Evolutionary conservation across 352 stramenopile genomes (phyloP), one percentile per base, ranked within the genome.

Genomic region (Phytophthora sp.): DNA sequence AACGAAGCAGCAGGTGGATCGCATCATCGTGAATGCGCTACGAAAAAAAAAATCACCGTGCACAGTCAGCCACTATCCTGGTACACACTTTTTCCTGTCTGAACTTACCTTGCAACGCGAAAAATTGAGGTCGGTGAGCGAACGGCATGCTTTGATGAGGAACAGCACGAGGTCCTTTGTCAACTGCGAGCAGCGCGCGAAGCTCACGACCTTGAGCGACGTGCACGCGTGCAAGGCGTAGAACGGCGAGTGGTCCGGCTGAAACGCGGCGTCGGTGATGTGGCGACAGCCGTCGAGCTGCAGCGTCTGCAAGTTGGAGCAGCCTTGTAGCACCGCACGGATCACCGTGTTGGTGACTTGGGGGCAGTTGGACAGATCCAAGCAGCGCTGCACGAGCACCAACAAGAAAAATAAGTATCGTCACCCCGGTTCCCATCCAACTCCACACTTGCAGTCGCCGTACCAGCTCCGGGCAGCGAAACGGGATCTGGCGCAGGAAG

Each of bases 291-390:
- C 87, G 66, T 94, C 88, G 32, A 96, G 68, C n/a, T 85, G 81
- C 54, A 96, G 66, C 31, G 77, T 87, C 72, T 94, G 84, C 41
- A 96, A 69, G 31, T 75, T 76, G 41, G 79, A 66, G 59, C 88
- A 96, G 9, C 85, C 84, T 49, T 94, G 88, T 27, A 96, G 64
- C 49, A 95, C 78, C 15, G 83, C 77, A 17, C 84, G 86, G 44
- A 96, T 79, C 44, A 96, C 85, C 5, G 84, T 84, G 69, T 95
- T 96, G 67, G 79, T 95, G 51, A 96, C 88, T 72, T 96, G 88
- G n/a, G 75, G 64, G 54, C 85, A 96, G 58, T 93, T 92, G 15
- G 86, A 88, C 17, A 96, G 64, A 65, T 96, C 84, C 45, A 96
- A 69, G 41, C 80, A 94, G 56, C 83, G 80, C 87, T 95, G 48